Evolutionary conservation across 805 yeast species (phyloP).

Genomic region (Nakazawaea ishiwadae): DNA sequence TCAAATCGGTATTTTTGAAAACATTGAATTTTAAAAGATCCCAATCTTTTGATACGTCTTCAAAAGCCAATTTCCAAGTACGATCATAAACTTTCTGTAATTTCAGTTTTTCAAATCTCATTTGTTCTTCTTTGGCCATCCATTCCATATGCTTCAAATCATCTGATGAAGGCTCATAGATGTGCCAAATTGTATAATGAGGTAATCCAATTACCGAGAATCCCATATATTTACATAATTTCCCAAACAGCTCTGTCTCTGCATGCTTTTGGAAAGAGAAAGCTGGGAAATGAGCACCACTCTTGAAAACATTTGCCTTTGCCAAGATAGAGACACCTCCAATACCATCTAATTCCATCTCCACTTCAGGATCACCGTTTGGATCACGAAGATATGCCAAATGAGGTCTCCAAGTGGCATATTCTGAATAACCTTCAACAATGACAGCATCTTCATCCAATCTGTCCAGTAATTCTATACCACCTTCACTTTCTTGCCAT

Average conservation of each 20-base stretch:
- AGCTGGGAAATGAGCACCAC: slow-evolving; percentile 92
- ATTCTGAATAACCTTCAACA: slow-evolving; percentile 94
- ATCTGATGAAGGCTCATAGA: slow-evolving; percentile 88
- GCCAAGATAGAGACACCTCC: slow-evolving; percentile 93
- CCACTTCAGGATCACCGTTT: slow-evolving; percentile 86
- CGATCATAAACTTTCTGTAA: slow-evolving; percentile 63
- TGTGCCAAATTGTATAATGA: slow-evolving; percentile 91
- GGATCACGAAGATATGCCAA: slow-evolving; percentile 91
- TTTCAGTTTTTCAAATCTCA: slow-evolving; percentile 59
- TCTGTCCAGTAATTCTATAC: slow-evolving; percentile 62
- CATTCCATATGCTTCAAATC: slow-evolving; percentile 83
- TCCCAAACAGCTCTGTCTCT: slow-evolving; percentile 94
- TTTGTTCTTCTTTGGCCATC: slow-evolving; percentile 75
- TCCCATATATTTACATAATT: slow-evolving; percentile 79
- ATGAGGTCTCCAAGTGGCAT: slow-evolving; percentile 96
- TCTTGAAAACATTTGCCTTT: slow-evolving; percentile 77
- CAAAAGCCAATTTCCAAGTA: slow-evolving; percentile 78
- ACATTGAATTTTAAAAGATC: slow-evolving; percentile 59
- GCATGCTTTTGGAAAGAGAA: slow-evolving; percentile 92
- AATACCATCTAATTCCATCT: slow-evolving; percentile 91
- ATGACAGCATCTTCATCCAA: slow-evolving; percentile 91
- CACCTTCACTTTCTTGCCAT: slow-evolving; percentile 80
- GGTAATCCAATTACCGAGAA: slow-evolving; percentile 83
- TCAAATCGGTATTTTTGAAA: slow-evolving; percentile 71
- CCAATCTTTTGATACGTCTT: slow-evolving; percentile 76